phyloP scores from a whole-genome alignment of 305 asterid species.

The Plantago coronopus region DNA sequence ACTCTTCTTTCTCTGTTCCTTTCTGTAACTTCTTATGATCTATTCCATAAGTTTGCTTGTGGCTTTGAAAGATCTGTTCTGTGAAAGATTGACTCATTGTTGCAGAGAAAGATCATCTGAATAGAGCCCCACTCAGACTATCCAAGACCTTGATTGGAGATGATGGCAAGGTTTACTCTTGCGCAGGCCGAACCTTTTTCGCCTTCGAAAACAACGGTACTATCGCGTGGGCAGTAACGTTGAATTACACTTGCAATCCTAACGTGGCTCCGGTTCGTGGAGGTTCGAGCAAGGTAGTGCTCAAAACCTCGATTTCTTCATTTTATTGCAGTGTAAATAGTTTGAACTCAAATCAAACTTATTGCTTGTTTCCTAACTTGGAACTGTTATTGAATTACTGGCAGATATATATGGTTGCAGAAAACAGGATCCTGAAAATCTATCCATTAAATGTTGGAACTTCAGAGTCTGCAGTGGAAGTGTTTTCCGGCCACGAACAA shows the following conservation, averaged over 20 bases:
- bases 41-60: neutral
- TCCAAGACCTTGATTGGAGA: constrained; percentile 66
- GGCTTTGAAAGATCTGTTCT: too few relatives aligned
- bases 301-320: constrained; percentile 5
- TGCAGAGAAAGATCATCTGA: constrained; percentile 40
- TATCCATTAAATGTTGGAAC: constrained; percentile 39
- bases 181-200: constrained; percentile 51
- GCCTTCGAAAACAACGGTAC: constrained; percentile 78
- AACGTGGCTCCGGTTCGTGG: constrained; percentile 64
- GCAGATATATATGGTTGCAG: constrained; percentile 95
- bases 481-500: constrained; percentile 57
- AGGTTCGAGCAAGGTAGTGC: constrained; percentile 66
- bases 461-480: constrained; percentile 51
- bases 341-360: too few relatives aligned
- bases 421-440: constrained; percentile 63
- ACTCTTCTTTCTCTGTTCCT: constrained; percentile 13
- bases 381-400: constrained; percentile 16
- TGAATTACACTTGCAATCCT: constrained; percentile 54
- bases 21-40: neutral
- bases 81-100: neutral
- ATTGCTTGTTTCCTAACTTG: neutral
- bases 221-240: constrained; percentile 56
- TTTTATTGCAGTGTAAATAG: too few relatives aligned
- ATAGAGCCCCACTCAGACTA: constrained; percentile 33
- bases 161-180: constrained; percentile 60